Evolutionary conservation across 2,329 filamentous ascomycete species (phyloP).

Genomic region (Microdochium bolleyi): DNA sequence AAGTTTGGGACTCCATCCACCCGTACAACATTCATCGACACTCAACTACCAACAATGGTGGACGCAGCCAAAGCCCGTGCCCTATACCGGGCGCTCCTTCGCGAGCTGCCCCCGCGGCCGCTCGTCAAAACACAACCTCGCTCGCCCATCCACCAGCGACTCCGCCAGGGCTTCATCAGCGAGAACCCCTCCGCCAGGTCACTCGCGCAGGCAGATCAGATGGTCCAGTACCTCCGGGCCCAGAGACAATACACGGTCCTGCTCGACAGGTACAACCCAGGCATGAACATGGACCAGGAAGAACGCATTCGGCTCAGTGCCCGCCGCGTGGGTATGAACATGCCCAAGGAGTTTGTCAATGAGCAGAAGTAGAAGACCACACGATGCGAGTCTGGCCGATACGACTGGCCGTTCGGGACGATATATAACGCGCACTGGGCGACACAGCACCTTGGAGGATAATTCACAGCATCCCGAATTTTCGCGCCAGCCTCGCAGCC

Average conservation of each 20-base stretch:
- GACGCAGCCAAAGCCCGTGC: conserved; percentile 53
- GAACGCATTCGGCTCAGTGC: conserved; percentile 80
- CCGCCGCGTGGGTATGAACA: conserved; percentile 79
- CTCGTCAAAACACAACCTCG: conserved; percentile 42
- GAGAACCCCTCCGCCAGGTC: conserved; percentile 17
- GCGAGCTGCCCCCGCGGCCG: conserved; percentile 73
- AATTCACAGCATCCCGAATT: no score
- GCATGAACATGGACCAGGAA: conserved; percentile 78
- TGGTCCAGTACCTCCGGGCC: conserved; percentile 72
- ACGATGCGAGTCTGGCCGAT: not conserved
- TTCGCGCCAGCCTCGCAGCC: no score
- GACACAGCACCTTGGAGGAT: no score
- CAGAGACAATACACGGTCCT: conserved; percentile 77
- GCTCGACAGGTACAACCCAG: conserved; percentile 88
- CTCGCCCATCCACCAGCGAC: conserved; percentile 61
- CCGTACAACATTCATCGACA: no score
- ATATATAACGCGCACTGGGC: no score
- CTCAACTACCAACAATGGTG: conserved; percentile 15
- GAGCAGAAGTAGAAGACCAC: not conserved
- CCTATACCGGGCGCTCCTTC: conserved; percentile 81
- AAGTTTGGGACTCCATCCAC: no score
- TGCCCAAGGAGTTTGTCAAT: conserved; percentile 56
- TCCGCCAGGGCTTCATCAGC: conserved; percentile 55
- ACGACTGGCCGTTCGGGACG: no score
- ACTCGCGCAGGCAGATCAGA: conserved; percentile 60